Percentiles rank a stretch among this genome's conserved stretches.
Evolutionary conservation across 495 filamentous ascomycete genomes (phyloP).

Genomic region (Podospora tetraspora): DNA sequence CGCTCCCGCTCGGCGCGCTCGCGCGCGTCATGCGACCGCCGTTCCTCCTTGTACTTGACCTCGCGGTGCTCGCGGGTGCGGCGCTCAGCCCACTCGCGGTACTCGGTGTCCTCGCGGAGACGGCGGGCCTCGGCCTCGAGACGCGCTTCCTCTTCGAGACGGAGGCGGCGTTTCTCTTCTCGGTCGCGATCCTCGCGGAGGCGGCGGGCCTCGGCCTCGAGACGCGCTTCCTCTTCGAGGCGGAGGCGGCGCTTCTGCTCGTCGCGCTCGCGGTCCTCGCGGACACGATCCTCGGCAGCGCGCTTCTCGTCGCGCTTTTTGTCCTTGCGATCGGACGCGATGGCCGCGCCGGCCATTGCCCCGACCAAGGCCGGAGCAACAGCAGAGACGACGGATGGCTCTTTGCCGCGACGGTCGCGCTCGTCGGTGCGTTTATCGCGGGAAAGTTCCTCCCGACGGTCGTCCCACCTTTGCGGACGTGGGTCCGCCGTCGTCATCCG

Average conservation of each 20-base stretch:
- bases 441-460: background rate
- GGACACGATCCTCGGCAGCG: constrained; percentile 25
- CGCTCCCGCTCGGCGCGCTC: constrained; percentile 19
- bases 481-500: background rate
- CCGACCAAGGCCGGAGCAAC: constrained; percentile 15
- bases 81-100: constrained; percentile 19
- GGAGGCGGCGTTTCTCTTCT: constrained; percentile 14
- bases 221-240: background rate
- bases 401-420: constrained; percentile 2
- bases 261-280: background rate
- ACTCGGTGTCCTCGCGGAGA: constrained; percentile 11
- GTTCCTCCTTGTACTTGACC: constrained; percentile 24
- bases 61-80: constrained; percentile 27
- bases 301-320: constrained; percentile 22
- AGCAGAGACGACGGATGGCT: background rate
- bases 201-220: constrained; percentile 6
- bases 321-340: constrained; percentile 7
- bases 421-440: background rate
- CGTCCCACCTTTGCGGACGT: background rate
- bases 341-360: constrained; percentile 4
- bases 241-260: background rate
- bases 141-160: constrained; percentile 11
- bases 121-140: constrained; percentile 7
- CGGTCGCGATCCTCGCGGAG: constrained; percentile 16
- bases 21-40: constrained; percentile 18